These are phyloP conservation scores for Colletotrichum higginsianum DNA, from an alignment of 2,329 filamentous ascomycete species.

Conservation along the genomic window DNA sequence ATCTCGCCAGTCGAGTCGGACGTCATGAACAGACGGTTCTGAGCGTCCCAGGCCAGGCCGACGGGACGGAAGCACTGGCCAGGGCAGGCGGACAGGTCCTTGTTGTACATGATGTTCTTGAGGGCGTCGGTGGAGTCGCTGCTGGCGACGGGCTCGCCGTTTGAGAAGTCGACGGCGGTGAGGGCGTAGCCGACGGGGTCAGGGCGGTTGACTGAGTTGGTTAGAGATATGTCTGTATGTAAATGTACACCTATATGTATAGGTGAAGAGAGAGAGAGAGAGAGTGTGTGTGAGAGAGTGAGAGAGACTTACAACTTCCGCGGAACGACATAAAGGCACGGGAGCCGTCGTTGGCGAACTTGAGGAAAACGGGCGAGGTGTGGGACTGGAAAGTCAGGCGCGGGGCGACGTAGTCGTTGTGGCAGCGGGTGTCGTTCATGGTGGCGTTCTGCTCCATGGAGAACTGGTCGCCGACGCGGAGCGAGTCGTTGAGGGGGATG, in stretches of 20 bases:
- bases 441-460: conserved; percentile 52
- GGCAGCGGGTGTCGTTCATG: conserved; percentile 62
- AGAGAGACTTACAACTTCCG: conserved; percentile 72
- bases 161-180: conserved; percentile 56
- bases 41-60: conserved; percentile 66
- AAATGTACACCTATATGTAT: conserved; percentile 5
- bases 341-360: conserved; percentile 72
- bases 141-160: conserved; percentile 58
- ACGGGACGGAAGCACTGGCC: conserved; percentile 74
- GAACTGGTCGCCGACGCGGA: conserved; percentile 67
- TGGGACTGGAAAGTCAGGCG: conserved; percentile 74
- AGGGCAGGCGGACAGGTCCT: conserved; percentile 67
- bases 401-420: conserved; percentile 61
- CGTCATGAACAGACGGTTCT: conserved; percentile 73
- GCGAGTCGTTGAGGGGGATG: conserved; percentile 57
- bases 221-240: not conserved
- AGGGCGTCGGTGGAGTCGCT: conserved; percentile 62
- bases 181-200: conserved; percentile 64
- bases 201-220: conserved; percentile 56
- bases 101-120: conserved; percentile 69
- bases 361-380: conserved; percentile 79
- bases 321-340: conserved; percentile 79
- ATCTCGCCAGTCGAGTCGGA: conserved; percentile 77
- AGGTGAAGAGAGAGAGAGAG: conserved; percentile 2
- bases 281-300: not conserved